Base-by-base conservation (phyloP, 371 early-diverging fungal species). In the Mucor circinelloides region DNA sequence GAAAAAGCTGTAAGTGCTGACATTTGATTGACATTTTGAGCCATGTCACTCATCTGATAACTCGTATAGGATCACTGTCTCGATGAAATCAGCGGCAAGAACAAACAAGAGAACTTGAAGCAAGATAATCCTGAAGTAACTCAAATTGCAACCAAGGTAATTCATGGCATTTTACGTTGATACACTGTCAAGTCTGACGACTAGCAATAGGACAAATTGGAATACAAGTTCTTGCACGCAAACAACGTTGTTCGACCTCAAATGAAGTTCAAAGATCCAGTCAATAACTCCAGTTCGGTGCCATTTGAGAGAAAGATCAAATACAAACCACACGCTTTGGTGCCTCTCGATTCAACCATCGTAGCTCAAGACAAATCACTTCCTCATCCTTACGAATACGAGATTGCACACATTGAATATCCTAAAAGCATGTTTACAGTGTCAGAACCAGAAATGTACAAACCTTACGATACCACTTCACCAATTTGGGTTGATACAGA, bases 331-430 rank as follows among this genome's bases (percentile, higher is more conserved):
- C 89, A 97, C 65, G 95, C 97, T 0, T 69, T 72, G 38, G 88
- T 89, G 3, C 94, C 96, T n/a, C 85, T 96, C 38, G 88, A 87
- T 60, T 62, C 21, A 1, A 62, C 58, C 2, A 31, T 60, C 19
- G 30, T n/a, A 17, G 12, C 30, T 0, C 63, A 63, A 52, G 63
- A 71, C 15, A 65, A 58, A 52, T 64, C 78, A 30, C 31, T 90
- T 42, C 89, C 92, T 15, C 96, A 99, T 73, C 98, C 99, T 25
- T 99, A 99, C 73, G 87, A 87, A 62, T 91, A 90, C 69, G 99
- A 99, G 79, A 96, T 98, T 63, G 73, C 79, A 42, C 77, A 91
- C 67, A 70, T 94, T 36, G 81, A 87, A n/a, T 91, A 91, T 71
- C 96, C 98, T 1, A 68, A 76, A 5, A 82, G 78, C 42, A 81